A percentile compares a stretch with the other conserved stretches of the same genome.
phyloP scores from a whole-genome alignment of 23 red algal genomes.

The Porphyridium purpureum region DNA sequence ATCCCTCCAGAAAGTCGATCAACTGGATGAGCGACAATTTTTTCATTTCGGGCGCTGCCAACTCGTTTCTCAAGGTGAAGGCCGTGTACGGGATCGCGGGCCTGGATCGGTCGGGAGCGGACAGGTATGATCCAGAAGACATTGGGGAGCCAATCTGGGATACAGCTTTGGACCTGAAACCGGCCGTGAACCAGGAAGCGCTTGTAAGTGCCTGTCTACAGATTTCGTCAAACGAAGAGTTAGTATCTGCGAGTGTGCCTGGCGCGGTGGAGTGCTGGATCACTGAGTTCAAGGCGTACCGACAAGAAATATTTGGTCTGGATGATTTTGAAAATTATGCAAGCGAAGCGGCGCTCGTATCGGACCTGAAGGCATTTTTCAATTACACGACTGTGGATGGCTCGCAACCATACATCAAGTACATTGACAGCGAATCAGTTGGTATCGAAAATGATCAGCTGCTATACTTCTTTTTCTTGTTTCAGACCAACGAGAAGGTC shows the following conservation, averaged over 20 bases:
- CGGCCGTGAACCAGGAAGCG: conserved; percentile 14
- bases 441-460: conserved; percentile 11
- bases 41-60: neutral
- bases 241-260: conserved; percentile 2
- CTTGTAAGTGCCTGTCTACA: conserved; percentile 10
- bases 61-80: conserved; percentile 1
- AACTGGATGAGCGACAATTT: neutral
- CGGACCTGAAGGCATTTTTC: conserved; percentile 11
- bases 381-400: neutral
- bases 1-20: neutral
- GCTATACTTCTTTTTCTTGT: conserved; percentile 30
- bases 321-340: conserved; percentile 3
- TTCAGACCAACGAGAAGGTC: conserved; percentile 1
- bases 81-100: conserved; percentile 36
- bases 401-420: conserved; percentile 10
- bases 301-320: neutral
- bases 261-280: conserved; percentile 38
- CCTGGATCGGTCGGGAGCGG: conserved; percentile 38
- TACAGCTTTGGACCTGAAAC: conserved; percentile 22
- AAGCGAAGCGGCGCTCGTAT: conserved; percentile 3
- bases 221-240: neutral
- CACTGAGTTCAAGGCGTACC: conserved; percentile 12
- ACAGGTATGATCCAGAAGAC: conserved; percentile 17
- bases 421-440: conserved; percentile 12
- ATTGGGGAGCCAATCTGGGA: conserved; percentile 27